Evolutionary conservation across 176 grass and related monocot genomes (phyloP), one percentile per base, ranked within the genome.

Genomic region (Miscanthus lutarioriparius): DNA sequence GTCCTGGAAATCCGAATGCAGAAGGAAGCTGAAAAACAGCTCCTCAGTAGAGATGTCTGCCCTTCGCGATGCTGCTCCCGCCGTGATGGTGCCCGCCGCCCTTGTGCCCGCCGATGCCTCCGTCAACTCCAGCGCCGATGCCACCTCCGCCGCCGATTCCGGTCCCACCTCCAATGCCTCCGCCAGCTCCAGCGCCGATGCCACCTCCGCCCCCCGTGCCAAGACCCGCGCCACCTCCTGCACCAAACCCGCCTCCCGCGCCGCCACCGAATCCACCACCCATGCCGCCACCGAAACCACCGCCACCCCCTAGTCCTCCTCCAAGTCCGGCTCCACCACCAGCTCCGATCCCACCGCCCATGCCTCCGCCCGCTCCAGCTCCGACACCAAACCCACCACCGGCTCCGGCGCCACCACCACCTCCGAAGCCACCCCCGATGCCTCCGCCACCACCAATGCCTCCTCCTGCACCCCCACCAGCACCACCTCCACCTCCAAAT

Each of bases 261-360:
- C 87, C 80, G 0, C 35, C 64, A 9, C 86, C 79, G 11, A 76
- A 2, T 8, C 76, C 76, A 64, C 58, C 58, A 0, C 76, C 71
- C 0, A 15, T 39, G 2, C 84, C 71, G 4, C 54, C 88, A 6
- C 83, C 63, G 0, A 58, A 47, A 0, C 89, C 84, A 17, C 35
- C 65, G 0, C 79, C 77, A 0, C 51, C 41, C 1, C 88, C 79
- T 4, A 73, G 40, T 14, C 88, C 88, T 38, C 9, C 59, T 39
- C 81, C 74, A 16, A 23, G 9, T 23, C 32, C 79, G 0, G 2
- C 16, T 39, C 80, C 87, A 5, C 62, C 54, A 0, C 82, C 51
- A 0, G 5, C 40, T 3, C 81, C 76, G 1, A 76, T 33, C 2
- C 75, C 72, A 1, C 37, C 49, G 0, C 75, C 41, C 1, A 23